These are phyloP conservation scores for Trametes meyenii DNA, from an alignment of 768 basidiomycete genomes.

Conservation along the genomic window DNA sequence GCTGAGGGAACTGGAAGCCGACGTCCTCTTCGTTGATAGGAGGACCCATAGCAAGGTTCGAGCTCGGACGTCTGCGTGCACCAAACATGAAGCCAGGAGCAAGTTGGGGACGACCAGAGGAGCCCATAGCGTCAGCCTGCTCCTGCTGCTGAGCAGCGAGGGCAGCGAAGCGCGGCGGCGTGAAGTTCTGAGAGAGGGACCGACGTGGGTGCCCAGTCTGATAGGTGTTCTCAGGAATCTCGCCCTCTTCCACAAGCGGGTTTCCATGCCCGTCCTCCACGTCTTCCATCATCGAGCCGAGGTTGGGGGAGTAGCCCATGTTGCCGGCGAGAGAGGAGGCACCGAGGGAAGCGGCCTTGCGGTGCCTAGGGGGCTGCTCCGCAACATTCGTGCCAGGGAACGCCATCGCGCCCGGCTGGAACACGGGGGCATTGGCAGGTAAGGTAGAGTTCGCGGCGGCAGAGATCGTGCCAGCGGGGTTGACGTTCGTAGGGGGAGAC, in stretches of 20 bases:
- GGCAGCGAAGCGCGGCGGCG: conserved; percentile 87
- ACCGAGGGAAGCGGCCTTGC: conserved; percentile 80
- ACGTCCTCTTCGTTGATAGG: conserved; percentile 81
- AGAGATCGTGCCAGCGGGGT: conserved; percentile 42
- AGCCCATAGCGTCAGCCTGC: conserved; percentile 57
- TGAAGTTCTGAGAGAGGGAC: conserved; percentile 81
- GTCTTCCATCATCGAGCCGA: conserved; percentile 85
- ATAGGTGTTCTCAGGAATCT: conserved; percentile 64
- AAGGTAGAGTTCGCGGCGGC: conserved; percentile 55
- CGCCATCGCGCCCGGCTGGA: conserved; percentile 67
- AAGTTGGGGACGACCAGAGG: conserved; percentile 83
- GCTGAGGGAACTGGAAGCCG: conserved; percentile 84
- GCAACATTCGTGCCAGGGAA: conserved; percentile 50
- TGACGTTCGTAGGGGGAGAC: conserved; percentile 59
- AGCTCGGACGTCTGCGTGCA: conserved; percentile 48
- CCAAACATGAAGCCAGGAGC: conserved; percentile 95
- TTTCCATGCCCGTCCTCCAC: conserved; percentile 59
- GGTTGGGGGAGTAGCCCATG: conserved; percentile 75
- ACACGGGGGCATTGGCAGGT: conserved; percentile 68
- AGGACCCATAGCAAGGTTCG: conserved; percentile 59
- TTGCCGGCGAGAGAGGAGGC: conserved; percentile 60
- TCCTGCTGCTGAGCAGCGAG: conserved; percentile 75
- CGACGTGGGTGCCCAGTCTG: conserved; percentile 65
- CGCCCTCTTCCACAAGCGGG: conserved; percentile 71
- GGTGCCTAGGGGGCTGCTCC: conserved; percentile 64